Conservation (phyloP, 768 basidiomycete genomes). For the Paxillus ammoniavirescens region DNA sequence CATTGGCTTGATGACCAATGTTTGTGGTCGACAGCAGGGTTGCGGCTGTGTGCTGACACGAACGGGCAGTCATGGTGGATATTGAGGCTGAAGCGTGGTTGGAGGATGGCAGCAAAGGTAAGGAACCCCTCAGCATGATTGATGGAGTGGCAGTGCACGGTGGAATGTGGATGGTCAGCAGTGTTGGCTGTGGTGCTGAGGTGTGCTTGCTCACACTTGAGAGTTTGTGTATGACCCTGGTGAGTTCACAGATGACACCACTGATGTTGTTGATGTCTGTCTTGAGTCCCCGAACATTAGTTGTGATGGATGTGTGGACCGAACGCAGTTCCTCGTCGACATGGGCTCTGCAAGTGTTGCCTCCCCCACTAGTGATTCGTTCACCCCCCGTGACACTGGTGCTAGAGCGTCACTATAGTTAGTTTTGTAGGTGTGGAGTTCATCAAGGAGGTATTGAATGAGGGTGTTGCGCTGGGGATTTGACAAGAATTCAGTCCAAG, state of each 20-base stretch:
- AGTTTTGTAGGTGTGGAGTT: slow-evolving; percentile 25
- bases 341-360: background rate
- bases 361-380: background rate
- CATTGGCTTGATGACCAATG: background rate
- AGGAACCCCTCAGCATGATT: background rate
- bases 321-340: background rate
- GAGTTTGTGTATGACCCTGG: background rate
- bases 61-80: too few species aligned
- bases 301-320: background rate
- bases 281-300: background rate
- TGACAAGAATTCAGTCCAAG: background rate
- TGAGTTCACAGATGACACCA: background rate
- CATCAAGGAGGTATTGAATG: slow-evolving; percentile 27
- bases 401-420: slow-evolving; percentile 18
- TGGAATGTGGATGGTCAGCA: background rate
- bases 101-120: background rate
- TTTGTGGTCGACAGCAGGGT: background rate
- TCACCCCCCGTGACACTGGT: background rate
- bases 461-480: slow-evolving; percentile 2
- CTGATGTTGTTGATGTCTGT: background rate
- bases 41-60: too few species aligned
- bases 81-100: too few species aligned
- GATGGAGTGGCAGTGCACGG: background rate
- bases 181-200: background rate
- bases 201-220: too few species aligned